Conservation (phyloP, 345 rosid species). For the Psidium friedrichsthalianum region DNA sequence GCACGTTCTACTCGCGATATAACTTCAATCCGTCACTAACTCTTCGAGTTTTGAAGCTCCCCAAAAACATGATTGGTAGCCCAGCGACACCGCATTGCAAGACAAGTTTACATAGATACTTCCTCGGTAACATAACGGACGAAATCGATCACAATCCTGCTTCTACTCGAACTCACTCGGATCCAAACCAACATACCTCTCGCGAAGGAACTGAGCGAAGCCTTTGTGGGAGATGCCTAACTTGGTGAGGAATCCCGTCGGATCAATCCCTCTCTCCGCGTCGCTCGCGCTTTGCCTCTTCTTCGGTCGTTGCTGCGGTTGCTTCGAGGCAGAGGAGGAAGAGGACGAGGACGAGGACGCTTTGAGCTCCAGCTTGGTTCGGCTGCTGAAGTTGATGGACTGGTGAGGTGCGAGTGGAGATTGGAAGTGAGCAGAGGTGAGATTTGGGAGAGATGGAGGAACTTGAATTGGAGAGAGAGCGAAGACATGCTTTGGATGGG, state of each 20-base stretch:
- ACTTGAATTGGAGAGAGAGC: conserved; percentile 10
- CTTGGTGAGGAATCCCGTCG: conserved; percentile 62
- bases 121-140: neutral
- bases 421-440: neutral
- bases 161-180: neutral
- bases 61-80: neutral
- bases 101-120: neutral
- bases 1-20: neutral
- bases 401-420: conserved; percentile 5
- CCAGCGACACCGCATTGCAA: neutral
- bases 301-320: conserved; percentile 21
- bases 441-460: conserved; percentile 10
- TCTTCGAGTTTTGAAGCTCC: neutral
- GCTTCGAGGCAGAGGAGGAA: conserved; percentile 19
- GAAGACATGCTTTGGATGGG: conserved; percentile 14
- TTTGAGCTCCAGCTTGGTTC: neutral
- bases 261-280: conserved; percentile 40
- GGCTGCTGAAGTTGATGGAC: neutral
- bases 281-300: conserved; percentile 19
- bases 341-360: neutral
- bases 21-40: neutral
- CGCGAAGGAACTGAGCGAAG: conserved; percentile 84
- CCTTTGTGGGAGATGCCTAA: conserved; percentile 64
- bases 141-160: neutral
- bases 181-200: conserved; percentile 36